A percentile compares a stretch with the other conserved stretches of the same genome.
These are phyloP conservation scores for Taphrina communis DNA, from an alignment of 1,139 yeast genomes.

Conservation along the genomic window DNA sequence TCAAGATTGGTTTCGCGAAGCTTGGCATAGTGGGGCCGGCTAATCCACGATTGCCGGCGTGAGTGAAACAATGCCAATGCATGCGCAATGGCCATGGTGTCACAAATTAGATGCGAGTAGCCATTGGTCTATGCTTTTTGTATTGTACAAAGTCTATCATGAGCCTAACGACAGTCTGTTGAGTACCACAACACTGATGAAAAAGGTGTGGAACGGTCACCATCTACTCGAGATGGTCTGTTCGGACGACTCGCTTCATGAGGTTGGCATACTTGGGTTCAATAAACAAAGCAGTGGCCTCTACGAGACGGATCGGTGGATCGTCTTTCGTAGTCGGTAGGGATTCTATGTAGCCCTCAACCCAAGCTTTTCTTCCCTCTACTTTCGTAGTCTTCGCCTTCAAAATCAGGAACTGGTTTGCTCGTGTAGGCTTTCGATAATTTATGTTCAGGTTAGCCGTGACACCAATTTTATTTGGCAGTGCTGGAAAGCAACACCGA, in stretches of 20 bases:
- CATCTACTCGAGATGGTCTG: slow-evolving; percentile 33
- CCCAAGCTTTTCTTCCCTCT: slow-evolving; percentile 81
- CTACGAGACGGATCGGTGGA: slow-evolving; percentile 47
- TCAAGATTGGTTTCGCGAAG: background rate
- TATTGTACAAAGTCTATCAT: too few species aligned
- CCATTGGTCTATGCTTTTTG: too few species aligned
- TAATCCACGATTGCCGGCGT: background rate
- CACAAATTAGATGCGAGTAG: too few species aligned
- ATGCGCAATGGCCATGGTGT: too few species aligned
- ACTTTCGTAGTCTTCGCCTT: slow-evolving; percentile 68
- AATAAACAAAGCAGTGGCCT: slow-evolving; percentile 49
- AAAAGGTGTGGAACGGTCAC: too few species aligned
- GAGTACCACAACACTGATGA: too few species aligned
- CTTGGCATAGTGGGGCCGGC: slow-evolving; percentile 7
- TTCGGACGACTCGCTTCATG: slow-evolving; percentile 34
- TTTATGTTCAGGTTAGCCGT: slow-evolving; percentile 77
- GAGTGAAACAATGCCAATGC: background rate
- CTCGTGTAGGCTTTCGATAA: slow-evolving; percentile 68
- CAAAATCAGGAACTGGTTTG: slow-evolving; percentile 69
- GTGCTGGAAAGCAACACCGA: slow-evolving; percentile 78
- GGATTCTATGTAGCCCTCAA: slow-evolving; percentile 67
- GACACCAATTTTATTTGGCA: slow-evolving; percentile 90
- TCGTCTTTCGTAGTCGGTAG: slow-evolving; percentile 49
- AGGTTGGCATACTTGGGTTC: slow-evolving; percentile 39
- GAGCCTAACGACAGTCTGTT: too few species aligned